Evolutionary conservation across 495 filamentous ascomycete species (phyloP), one percentile per base, ranked within the genome.

Genomic region (Aspergillus asperescens): DNA sequence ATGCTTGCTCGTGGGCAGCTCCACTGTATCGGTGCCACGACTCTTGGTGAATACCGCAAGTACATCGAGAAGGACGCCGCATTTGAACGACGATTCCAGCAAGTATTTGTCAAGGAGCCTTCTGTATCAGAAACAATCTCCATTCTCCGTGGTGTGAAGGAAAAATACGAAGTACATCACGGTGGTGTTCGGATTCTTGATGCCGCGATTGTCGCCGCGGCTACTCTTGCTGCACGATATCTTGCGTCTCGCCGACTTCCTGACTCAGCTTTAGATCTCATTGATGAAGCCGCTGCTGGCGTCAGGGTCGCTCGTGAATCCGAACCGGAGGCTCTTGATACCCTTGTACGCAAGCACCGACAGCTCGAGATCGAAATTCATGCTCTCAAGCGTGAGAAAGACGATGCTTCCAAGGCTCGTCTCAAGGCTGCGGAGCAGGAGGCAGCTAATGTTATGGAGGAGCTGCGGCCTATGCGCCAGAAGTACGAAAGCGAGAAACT

Each of bases 11-110:
- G 93, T 62, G 93, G 93, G 18, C 91, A 97, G 65, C 77, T 98
- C 45, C 93, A 98, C 76, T 98, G 93, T 62, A 96, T 97, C 55
- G 93, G 93, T 65, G 93, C 93, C 1, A 98, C 93, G 0, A 98
- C 93, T 1, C 76, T 98, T 43, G 81, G 82, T 52, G 93, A 98
- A 68, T 98, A 97, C 72, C 83, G 93, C 59, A 98, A 98, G 71
- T 96, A 98, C 69, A 96, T 98, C 52, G 94, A 98, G 68, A 98
- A 98, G 69, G 93, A 98, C 59, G 86, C 88, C 38, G 93, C 93
- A 40, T 97, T 98, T 64, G 93, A 97, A 67, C 90, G 94, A 62
- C 88, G 93, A 64, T 98, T 98, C 77, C 93, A 98, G 68, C 93
- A 97, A 67, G 92, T 98, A 25, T 69, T 97, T 27, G 90, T 96